These are phyloP conservation scores for Naganishia liquefaciens DNA, from an alignment of 1,284 basidiomycete genomes.

Conservation along the genomic window DNA sequence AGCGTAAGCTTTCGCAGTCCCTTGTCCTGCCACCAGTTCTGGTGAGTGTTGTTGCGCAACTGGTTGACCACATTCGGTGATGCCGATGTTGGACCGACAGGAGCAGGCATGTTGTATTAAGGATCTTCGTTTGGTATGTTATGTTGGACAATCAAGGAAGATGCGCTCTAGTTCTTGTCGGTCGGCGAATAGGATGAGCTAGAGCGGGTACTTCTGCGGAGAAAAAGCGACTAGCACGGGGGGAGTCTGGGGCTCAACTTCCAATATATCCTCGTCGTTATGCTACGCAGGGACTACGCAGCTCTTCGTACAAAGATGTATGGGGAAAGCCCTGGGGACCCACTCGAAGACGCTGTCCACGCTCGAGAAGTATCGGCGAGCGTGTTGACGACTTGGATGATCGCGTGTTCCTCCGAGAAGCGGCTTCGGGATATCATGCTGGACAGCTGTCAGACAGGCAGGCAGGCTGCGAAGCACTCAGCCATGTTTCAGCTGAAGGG, in stretches of 20 bases:
- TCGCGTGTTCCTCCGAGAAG: too few relatives aligned
- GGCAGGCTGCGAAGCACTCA: too few relatives aligned
- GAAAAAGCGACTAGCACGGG: background rate
- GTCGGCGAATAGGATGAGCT: too few relatives aligned
- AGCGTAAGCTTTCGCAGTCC: constrained; percentile 11
- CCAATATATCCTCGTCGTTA: background rate
- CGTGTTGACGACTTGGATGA: too few relatives aligned
- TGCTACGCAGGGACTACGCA: too few relatives aligned
- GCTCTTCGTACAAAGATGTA: too few relatives aligned
- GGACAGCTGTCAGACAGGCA: too few relatives aligned
- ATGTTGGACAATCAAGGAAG: background rate
- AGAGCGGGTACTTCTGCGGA: background rate
- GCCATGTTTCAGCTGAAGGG: too few relatives aligned
- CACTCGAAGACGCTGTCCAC: too few relatives aligned
- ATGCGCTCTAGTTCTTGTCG: background rate
- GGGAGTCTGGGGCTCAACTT: background rate
- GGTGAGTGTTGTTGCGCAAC: constrained; percentile 9
- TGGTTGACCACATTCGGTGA: background rate
- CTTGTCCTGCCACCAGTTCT: constrained; percentile 11
- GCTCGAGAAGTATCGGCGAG: too few relatives aligned
- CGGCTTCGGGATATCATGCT: too few relatives aligned
- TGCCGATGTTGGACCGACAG: background rate
- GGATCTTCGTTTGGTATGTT: background rate
- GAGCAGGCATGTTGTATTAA: background rate
- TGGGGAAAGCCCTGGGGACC: too few relatives aligned